Evolutionary conservation across 371 early-diverging fungal species (phyloP).

Genomic region (Mortierella polycephala): DNA sequence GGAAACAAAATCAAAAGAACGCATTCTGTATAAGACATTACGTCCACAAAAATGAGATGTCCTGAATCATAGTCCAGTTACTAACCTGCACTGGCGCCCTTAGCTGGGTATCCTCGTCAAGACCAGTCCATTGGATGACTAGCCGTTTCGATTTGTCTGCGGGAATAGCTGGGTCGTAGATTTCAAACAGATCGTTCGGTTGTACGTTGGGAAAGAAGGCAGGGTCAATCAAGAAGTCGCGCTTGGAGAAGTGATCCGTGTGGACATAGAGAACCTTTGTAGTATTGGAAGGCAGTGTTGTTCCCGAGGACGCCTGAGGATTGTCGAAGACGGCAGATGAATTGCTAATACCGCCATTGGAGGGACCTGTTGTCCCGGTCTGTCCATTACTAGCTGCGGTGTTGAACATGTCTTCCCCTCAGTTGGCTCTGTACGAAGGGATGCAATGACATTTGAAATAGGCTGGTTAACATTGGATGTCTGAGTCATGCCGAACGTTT

Average conservation of each 20-base stretch:
- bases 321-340: conserved; percentile 6
- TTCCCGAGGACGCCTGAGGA: conserved; percentile 5
- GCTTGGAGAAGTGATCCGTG: conserved; percentile 69
- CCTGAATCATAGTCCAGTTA: conserved; percentile 2
- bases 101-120: conserved; percentile 44
- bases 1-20: conserved; percentile 16
- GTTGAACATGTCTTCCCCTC: too few species aligned
- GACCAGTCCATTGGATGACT: conserved; percentile 49
- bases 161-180: conserved; percentile 59
- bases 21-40: too few species aligned
- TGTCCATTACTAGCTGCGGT: too few species aligned
- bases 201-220: conserved; percentile 79
- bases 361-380: too few species aligned
- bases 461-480: too few species aligned
- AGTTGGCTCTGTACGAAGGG: too few species aligned
- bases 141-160: conserved; percentile 39
- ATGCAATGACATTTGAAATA: too few species aligned
- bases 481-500: too few species aligned
- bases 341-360: conserved; percentile 7
- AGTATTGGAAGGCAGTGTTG: conserved; percentile 15
- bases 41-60: background rate
- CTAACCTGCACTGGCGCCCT: conserved; percentile 55
- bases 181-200: conserved; percentile 84
- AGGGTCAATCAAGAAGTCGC: conserved; percentile 87
- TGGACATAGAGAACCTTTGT: conserved; percentile 68